Evolutionary conservation across 2,329 filamentous ascomycete genomes (phyloP).

Genomic region (Claviceps arundinis): DNA sequence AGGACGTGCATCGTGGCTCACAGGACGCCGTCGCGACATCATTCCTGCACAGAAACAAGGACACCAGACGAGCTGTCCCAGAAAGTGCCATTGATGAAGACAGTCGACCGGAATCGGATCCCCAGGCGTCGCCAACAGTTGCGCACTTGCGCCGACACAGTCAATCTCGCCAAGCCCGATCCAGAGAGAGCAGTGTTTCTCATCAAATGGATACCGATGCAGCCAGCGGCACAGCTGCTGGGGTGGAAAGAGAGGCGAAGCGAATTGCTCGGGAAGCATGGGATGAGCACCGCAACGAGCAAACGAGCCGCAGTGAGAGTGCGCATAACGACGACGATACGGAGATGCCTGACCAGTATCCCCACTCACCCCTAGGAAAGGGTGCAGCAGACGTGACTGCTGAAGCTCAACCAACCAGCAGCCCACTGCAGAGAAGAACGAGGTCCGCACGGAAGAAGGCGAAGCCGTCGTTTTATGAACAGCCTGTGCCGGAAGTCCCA

Average conservation of each 20-base stretch:
- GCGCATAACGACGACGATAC: slow-evolving; percentile 1
- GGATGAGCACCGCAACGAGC: slow-evolving; percentile 20
- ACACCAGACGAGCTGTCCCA: slow-evolving; percentile 1
- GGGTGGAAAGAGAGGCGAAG: slow-evolving; percentile 15
- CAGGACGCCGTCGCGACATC: slow-evolving; percentile 1
- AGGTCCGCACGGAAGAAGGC: slow-evolving; percentile 31
- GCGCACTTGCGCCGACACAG: slow-evolving; percentile 14
- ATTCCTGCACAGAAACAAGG: slow-evolving; percentile 7
- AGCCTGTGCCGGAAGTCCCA: slow-evolving; percentile 11
- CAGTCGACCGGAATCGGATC: slow-evolving; percentile 8
- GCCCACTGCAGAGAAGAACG: slow-evolving; percentile 11
- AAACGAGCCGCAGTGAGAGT: slow-evolving; percentile 10
- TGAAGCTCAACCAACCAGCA: slow-evolving; percentile 2
- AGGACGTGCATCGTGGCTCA: background rate
- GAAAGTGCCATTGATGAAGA: slow-evolving; percentile 11
- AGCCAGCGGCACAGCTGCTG: background rate
- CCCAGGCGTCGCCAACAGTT: slow-evolving; percentile 16
- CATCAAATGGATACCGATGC: slow-evolving; percentile 14
- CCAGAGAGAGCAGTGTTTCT: slow-evolving; percentile 15
- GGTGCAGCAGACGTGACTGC: slow-evolving; percentile 3
- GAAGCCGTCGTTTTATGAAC: slow-evolving; percentile 33
- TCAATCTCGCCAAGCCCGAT: slow-evolving; percentile 15
- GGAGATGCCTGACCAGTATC: slow-evolving; percentile 4
- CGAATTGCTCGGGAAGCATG: slow-evolving; percentile 21
- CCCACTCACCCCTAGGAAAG: slow-evolving; percentile 1